These are phyloP conservation scores for Sechiopsis laciniata DNA, from an alignment of 306 rosid genomes.

Conservation along the genomic window DNA sequence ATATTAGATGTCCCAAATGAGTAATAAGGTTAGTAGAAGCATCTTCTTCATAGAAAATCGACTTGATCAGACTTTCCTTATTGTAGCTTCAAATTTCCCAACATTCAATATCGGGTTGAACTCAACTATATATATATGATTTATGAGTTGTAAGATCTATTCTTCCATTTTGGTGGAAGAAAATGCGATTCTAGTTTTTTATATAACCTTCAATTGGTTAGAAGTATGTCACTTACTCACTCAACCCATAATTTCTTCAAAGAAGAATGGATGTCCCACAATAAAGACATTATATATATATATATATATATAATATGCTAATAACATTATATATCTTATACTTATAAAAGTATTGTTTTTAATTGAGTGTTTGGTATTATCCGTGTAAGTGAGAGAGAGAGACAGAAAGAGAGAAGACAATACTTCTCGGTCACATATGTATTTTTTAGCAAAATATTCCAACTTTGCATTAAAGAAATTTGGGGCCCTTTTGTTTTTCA, in stretches of 20 bases:
- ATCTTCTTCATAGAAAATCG: too few species aligned
- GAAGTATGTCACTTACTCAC: not conserved
- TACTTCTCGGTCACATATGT: not conserved
- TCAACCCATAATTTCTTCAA: constrained; percentile 6
- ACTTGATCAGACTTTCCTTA: too few species aligned
- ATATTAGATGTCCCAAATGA: too few species aligned
- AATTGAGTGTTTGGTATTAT: not conserved
- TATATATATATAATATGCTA: too few species aligned
- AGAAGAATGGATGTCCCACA: not conserved
- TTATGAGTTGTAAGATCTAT: too few species aligned
- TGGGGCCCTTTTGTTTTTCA: not conserved
- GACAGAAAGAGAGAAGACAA: not conserved
- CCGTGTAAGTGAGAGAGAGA: not conserved
- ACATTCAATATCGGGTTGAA: too few species aligned
- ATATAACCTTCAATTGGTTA: not conserved
- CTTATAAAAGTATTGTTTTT: too few species aligned
- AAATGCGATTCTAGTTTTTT: not conserved
- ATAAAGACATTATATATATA: not conserved
- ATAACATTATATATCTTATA: too few species aligned
- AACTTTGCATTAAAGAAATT: not conserved
- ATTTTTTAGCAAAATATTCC: not conserved
- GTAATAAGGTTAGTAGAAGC: too few species aligned
- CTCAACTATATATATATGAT: too few species aligned
- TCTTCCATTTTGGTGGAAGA: not conserved
- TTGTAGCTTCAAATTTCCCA: too few species aligned